Percentiles rank a stretch among this genome's conserved stretches.
Evolutionary conservation across 2,329 filamentous ascomycete species (phyloP).

Genomic region (Huntiella bhutanensis): DNA sequence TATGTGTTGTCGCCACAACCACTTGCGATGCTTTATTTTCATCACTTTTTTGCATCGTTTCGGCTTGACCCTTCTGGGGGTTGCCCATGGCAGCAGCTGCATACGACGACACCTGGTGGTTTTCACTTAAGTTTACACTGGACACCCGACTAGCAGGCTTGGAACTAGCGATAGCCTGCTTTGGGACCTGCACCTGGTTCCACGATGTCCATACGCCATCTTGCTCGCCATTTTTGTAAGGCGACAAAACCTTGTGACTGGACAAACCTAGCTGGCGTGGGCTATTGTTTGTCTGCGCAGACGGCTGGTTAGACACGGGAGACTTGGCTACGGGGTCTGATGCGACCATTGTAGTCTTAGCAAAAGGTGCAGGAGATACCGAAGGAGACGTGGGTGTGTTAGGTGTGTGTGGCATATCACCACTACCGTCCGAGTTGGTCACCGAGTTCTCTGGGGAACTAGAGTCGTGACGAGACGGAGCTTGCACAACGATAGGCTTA

Average conservation of each 20-base stretch:
- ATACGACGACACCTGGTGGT: not conserved
- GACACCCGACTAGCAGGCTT: not conserved
- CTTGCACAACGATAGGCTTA: not conserved
- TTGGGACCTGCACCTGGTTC: not conserved
- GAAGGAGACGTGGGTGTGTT: not conserved
- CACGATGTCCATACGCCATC: conserved; percentile 5
- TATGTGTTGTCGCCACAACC: too few species aligned
- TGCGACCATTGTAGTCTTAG: not conserved
- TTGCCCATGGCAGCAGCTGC: conserved; percentile 1
- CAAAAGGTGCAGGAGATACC: not conserved
- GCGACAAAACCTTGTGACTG: too few species aligned
- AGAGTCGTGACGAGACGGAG: not conserved
- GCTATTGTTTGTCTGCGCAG: too few species aligned
- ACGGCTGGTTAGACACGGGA: too few species aligned
- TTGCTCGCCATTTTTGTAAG: not conserved
- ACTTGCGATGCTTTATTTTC: too few species aligned
- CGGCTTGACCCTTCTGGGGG: not conserved
- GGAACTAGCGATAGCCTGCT: not conserved
- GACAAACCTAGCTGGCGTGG: too few species aligned
- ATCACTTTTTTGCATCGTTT: not conserved
- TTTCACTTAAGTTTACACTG: not conserved
- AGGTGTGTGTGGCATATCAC: not conserved
- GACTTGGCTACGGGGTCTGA: not conserved
- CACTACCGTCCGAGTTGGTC: not conserved
- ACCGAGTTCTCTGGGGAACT: not conserved